Evolutionary conservation across 2,329 filamentous ascomycete species (phyloP).

Genomic region (Neoarthrinium moseri): DNA sequence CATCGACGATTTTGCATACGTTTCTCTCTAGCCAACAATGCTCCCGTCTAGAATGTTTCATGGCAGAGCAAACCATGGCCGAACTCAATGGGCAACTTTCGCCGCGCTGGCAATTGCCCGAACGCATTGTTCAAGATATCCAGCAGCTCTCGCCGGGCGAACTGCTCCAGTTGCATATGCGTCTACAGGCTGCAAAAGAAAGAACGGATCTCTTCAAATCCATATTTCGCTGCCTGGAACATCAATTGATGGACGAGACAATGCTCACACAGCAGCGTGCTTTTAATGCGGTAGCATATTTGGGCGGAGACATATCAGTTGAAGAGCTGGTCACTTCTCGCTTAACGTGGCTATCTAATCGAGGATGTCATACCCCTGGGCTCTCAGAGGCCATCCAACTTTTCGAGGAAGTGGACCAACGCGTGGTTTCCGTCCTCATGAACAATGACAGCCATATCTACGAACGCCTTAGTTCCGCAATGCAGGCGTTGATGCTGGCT

Average conservation of each 20-base stretch:
- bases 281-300: background rate
- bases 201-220: background rate
- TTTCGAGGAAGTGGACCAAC: background rate
- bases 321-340: slow-evolving; percentile 1
- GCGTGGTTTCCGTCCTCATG: background rate
- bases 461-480: background rate
- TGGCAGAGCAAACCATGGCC: slow-evolving; percentile 2
- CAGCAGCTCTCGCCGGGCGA: slow-evolving; percentile 2
- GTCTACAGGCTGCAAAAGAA: background rate
- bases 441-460: background rate
- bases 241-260: background rate
- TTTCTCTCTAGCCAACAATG: slow-evolving; percentile 1
- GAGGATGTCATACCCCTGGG: background rate
- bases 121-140: background rate
- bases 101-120: background rate
- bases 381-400: background rate
- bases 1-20: slow-evolving; percentile 1
- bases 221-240: background rate
- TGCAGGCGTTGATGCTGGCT: background rate
- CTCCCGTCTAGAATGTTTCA: slow-evolving; percentile 1
- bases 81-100: background rate
- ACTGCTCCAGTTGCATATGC: background rate
- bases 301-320: background rate
- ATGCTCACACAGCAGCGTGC: slow-evolving; percentile 1
- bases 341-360: background rate